A percentile compares a stretch with the other conserved stretches of the same genome.
These are phyloP conservation scores for Phoenix roebelenii DNA, from an alignment of 176 grass and related monocot species.

Conservation along the genomic window DNA sequence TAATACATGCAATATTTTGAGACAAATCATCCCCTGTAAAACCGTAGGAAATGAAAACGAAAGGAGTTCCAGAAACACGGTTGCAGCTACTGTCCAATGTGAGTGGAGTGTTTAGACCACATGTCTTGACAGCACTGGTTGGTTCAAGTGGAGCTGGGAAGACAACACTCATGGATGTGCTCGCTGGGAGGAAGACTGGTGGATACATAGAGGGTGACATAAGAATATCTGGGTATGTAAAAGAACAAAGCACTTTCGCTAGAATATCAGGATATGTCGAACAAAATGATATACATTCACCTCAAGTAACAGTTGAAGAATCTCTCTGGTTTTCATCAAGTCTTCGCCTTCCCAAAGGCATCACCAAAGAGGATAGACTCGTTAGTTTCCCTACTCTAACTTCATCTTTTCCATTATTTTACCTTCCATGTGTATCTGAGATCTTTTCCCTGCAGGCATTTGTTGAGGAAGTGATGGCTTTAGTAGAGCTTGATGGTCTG, in stretches of 20 bases:
- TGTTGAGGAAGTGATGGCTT: slow-evolving; percentile 64
- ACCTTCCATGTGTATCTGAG: neutral
- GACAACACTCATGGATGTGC: slow-evolving; percentile 72
- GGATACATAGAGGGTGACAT: slow-evolving; percentile 69
- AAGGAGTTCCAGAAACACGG: slow-evolving; percentile 38
- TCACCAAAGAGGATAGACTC: slow-evolving; percentile 37
- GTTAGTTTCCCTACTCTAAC: slow-evolving; percentile 14
- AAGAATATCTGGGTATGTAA: slow-evolving; percentile 49
- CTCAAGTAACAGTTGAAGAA: slow-evolving; percentile 77
- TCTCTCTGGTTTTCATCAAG: slow-evolving; percentile 65
- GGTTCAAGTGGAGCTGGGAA: slow-evolving; percentile 76
- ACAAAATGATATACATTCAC: slow-evolving; percentile 75
- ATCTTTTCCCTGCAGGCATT: slow-evolving; percentile 34
- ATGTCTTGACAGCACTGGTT: slow-evolving; percentile 61
- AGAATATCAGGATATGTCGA: slow-evolving; percentile 82
- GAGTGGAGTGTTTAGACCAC: slow-evolving; percentile 60
- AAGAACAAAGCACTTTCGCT: slow-evolving; percentile 63
- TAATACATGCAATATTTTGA: neutral
- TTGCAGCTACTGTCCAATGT: slow-evolving; percentile 55
- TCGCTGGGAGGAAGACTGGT: slow-evolving; percentile 63
- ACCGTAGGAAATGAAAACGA: slow-evolving; percentile 38
- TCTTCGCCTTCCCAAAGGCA: slow-evolving; percentile 47
- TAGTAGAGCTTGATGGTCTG: slow-evolving; percentile 63
- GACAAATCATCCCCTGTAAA: neutral
- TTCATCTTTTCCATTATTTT: neutral